Base-by-base conservation (phyloP, 1,284 basidiomycete genomes). In the Ustilago trichophora region DNA sequence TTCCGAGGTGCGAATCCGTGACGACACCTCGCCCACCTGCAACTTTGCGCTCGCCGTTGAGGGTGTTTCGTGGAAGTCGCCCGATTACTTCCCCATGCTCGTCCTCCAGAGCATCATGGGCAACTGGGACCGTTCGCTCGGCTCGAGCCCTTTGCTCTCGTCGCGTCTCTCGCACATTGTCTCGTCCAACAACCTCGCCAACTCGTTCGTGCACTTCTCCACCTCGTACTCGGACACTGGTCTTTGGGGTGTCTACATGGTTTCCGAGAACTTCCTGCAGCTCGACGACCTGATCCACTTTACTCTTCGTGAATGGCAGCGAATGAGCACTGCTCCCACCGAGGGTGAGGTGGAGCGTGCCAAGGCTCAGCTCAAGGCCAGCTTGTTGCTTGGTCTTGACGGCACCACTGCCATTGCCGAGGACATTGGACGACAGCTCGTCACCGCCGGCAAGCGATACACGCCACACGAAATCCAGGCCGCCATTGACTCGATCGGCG, bases 191-290 rank as follows among this genome's bases (percentile, higher is more conserved):
- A 93, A 93, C 86, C 91, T 98, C 80, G 95, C 96, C 80, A 99
- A 98, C 87, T 93, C 91, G 73, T 98, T 92, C 89, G 96, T 98
- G 92, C 93, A 91, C 68, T 99, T 98, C 89, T 96, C 92, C 34
- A 98, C 96, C 11, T 94, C 91, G n/a, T 99, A 99, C 86, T 94
- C 93, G 15, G 96, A 98, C 84, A 98, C 94, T 16, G 96, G 95
- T 79, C 89, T 99, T 40, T 98, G 96, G 96, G 96, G 96, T 79
- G 93, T 97, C 84, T 98, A 98, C 87, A 85, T 97, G 56, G 82
- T 82, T 22, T 89, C 91, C 24, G 96, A 98, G 87, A 97, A 97
- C 86, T 80, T 84, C 64, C 76, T 64, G 21, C 93, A 95, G 85
- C 85, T 98, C 55, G 95, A 99, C 81, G 96, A 99, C 83, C 84